Conservation (phyloP, 306 rosid species). For the Corylus avellana region DNA sequence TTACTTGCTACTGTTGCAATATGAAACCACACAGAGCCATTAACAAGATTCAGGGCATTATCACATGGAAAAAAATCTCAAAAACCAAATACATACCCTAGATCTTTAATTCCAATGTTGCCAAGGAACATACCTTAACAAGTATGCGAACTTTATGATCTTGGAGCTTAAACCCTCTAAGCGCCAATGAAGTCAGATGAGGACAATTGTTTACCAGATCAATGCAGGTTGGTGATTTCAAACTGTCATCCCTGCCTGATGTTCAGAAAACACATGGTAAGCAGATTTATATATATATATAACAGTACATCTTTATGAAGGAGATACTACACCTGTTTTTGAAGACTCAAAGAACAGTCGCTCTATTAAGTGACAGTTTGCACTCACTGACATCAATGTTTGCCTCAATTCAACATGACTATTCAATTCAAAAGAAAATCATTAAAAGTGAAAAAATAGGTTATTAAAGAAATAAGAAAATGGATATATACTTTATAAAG, state of each 20-base stretch:
- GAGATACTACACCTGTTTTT: slow-evolving; percentile 65
- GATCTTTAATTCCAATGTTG: slow-evolving; percentile 9
- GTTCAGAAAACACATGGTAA: slow-evolving; percentile 38
- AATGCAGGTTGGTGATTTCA: slow-evolving; percentile 79
- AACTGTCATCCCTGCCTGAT: slow-evolving; percentile 96
- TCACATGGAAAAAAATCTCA: neutral
- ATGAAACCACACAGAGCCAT: neutral
- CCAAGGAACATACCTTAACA: slow-evolving; percentile 64
- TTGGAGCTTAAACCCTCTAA: slow-evolving; percentile 93
- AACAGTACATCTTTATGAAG: slow-evolving; percentile 20
- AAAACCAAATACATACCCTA: neutral
- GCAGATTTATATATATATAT: slow-evolving; percentile 19
- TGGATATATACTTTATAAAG: neutral
- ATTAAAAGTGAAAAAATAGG: neutral
- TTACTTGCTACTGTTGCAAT: neutral
- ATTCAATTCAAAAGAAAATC: slow-evolving; percentile 19
- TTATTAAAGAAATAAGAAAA: neutral
- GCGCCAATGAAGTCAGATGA: slow-evolving; percentile 77
- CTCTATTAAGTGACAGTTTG: slow-evolving; percentile 77
- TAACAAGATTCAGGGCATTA: neutral
- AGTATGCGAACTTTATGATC: slow-evolving; percentile 87
- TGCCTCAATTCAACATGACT: slow-evolving; percentile 97
- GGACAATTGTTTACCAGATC: slow-evolving; percentile 78
- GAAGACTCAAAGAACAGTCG: slow-evolving; percentile 93
- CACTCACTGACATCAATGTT: slow-evolving; percentile 82